Evolutionary conservation across 2,329 filamentous ascomycete genomes (phyloP).

Genomic region (Aspergillus sp.): DNA sequence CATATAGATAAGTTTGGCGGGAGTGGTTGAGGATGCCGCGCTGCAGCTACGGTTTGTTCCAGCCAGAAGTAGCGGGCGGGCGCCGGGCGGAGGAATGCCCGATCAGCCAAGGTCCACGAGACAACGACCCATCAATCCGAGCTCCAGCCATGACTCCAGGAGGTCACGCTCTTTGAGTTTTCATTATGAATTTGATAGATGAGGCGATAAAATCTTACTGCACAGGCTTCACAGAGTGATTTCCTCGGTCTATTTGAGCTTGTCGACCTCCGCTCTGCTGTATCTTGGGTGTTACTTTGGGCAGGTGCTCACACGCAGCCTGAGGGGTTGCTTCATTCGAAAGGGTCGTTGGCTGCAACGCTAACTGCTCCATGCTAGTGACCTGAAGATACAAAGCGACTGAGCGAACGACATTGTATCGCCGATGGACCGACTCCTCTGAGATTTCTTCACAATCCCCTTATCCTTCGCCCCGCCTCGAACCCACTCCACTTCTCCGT

Average conservation of each 20-base stretch:
- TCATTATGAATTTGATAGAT: not conserved
- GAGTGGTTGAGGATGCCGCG: not conserved
- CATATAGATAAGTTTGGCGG: not conserved
- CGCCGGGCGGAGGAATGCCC: slow-evolving; percentile 17
- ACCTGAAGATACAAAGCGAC: not conserved
- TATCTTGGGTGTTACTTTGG: not conserved
- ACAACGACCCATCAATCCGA: not conserved
- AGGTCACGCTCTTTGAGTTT: not conserved
- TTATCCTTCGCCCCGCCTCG: slow-evolving; percentile 4
- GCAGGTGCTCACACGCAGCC: slow-evolving; percentile 8
- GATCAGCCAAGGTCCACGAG: not conserved
- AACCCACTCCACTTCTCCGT: not conserved
- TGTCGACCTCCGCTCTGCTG: not conserved
- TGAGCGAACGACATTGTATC: not conserved
- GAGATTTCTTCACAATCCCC: not conserved
- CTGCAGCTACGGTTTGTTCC: too few relatives aligned
- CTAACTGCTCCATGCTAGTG: slow-evolving; percentile 1
- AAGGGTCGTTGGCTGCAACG: not conserved
- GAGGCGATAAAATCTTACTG: not conserved
- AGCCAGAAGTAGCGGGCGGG: not conserved
- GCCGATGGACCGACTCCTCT: slow-evolving; percentile 8
- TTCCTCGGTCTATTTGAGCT: not conserved
- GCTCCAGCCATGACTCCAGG: not conserved
- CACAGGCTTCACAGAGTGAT: not conserved
- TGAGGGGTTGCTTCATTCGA: not conserved